Evolutionary conservation across 768 basidiomycete genomes (phyloP).

Genomic region (Leccinum uliginosum): DNA sequence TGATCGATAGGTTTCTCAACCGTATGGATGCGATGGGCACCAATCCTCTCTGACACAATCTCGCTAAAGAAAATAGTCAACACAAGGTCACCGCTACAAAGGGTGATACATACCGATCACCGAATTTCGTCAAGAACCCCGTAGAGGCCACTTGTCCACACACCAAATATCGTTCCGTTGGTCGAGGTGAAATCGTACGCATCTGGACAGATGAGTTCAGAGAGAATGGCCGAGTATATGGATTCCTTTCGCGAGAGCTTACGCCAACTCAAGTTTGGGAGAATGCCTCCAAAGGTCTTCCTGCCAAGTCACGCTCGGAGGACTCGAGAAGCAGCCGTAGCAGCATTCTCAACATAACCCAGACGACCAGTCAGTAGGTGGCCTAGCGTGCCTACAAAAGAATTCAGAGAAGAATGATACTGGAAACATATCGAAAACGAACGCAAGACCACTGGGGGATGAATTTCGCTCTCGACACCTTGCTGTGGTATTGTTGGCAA

Average conservation of each 20-base stretch:
- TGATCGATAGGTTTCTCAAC: not conserved
- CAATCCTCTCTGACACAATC: not conserved
- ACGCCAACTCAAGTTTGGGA: not conserved
- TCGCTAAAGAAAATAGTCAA: constrained; percentile 10
- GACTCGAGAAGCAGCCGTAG: not conserved
- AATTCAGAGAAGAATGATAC: constrained; percentile 4
- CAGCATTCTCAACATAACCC: not conserved
- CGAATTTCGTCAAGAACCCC: not conserved
- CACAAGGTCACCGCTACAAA: not conserved
- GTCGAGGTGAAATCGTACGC: not conserved
- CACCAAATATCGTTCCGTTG: not conserved
- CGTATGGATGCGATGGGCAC: not conserved
- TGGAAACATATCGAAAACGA: not conserved
- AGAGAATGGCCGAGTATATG: constrained; percentile 1
- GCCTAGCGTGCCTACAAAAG: constrained; percentile 2
- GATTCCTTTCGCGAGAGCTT: constrained; percentile 10
- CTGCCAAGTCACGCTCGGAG: not conserved
- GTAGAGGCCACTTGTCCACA: no score
- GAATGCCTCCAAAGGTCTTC: not conserved
- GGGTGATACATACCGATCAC: constrained; percentile 8
- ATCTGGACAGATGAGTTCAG: not conserved
- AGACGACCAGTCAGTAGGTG: constrained; percentile 3
- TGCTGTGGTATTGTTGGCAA: not conserved
- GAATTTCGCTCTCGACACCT: constrained; percentile 1
- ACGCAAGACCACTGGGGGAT: constrained; percentile 1